phyloP scores from a whole-genome alignment of 2,329 filamentous ascomycete species.

The Ophiosphaerella narmari region DNA sequence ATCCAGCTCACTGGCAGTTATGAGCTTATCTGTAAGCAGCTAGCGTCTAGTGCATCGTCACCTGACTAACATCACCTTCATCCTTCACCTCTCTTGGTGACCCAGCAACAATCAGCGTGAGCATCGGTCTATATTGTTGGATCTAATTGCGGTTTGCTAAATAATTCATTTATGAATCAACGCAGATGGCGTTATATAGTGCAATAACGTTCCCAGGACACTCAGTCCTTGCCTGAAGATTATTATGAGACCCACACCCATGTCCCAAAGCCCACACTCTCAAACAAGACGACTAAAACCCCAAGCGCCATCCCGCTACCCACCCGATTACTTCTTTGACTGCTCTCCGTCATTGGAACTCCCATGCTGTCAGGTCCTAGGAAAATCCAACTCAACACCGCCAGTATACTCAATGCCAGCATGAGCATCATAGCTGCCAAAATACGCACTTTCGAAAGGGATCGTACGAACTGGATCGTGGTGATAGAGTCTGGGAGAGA shows the following conservation, averaged over 20 bases:
- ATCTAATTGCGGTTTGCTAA: too few relatives aligned
- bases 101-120: too few relatives aligned
- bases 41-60: too few relatives aligned
- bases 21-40: too few relatives aligned
- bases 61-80: too few relatives aligned
- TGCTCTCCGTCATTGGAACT: constrained; percentile 6
- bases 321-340: constrained; percentile 18
- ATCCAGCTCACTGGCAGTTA: too few relatives aligned
- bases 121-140: too few relatives aligned
- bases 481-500: constrained; percentile 13
- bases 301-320: constrained; percentile 27
- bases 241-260: constrained; percentile 14
- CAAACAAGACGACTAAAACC: constrained; percentile 18
- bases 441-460: constrained; percentile 20
- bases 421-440: constrained; percentile 18
- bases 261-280: constrained; percentile 17
- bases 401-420: constrained; percentile 17
- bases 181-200: too few relatives aligned
- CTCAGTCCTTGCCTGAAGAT: background rate
- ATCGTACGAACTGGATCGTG: constrained; percentile 33
- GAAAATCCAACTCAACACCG: constrained; percentile 30
- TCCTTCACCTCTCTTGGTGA: too few relatives aligned
- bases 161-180: too few relatives aligned
- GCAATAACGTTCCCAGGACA: too few relatives aligned
- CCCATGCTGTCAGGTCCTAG: constrained; percentile 14